A percentile compares a stretch with the other conserved stretches of the same genome.
Evolutionary conservation across 2,329 filamentous ascomycete genomes (phyloP).

Genomic region (Mycosphaerella arachidis): DNA sequence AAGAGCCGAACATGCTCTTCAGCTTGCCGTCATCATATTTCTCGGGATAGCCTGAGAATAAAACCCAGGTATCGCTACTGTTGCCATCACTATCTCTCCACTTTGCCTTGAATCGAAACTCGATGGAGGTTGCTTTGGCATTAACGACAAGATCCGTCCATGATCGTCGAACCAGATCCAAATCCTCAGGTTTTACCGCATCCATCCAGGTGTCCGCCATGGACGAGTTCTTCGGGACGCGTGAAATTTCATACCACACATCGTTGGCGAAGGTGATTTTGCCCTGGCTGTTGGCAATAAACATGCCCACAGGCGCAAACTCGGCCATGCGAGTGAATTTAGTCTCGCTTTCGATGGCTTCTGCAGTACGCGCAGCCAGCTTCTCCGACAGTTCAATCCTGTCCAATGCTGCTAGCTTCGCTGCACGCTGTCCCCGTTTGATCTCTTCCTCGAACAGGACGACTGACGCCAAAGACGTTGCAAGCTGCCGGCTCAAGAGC

Average conservation of each 20-base stretch:
- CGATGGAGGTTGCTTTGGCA: slow-evolving; percentile 61
- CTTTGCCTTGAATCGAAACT: slow-evolving; percentile 69
- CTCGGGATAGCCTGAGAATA: slow-evolving; percentile 73
- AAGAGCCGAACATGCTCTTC: slow-evolving; percentile 72
- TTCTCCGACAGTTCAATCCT: slow-evolving; percentile 73
- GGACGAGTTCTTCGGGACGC: slow-evolving; percentile 55
- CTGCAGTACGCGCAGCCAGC: slow-evolving; percentile 58
- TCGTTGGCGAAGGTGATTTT: slow-evolving; percentile 77
- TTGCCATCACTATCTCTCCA: slow-evolving; percentile 58
- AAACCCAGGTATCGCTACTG: slow-evolving; percentile 66
- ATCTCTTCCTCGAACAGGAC: slow-evolving; percentile 83
- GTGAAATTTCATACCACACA: slow-evolving; percentile 65
- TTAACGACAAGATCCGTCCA: slow-evolving; percentile 62
- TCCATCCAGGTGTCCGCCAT: slow-evolving; percentile 67
- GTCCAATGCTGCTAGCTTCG: slow-evolving; percentile 69
- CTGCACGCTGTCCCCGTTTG: slow-evolving; percentile 66
- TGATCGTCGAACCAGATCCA: slow-evolving; percentile 52
- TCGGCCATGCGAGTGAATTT: slow-evolving; percentile 82
- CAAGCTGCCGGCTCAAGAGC: slow-evolving; percentile 68
- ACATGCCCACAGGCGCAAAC: slow-evolving; percentile 77
- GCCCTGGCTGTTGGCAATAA: slow-evolving; percentile 70
- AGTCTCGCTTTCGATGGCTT: slow-evolving; percentile 61
- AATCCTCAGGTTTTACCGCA: slow-evolving; percentile 64
- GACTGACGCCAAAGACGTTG: slow-evolving; percentile 75
- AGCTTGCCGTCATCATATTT: slow-evolving; percentile 59